Conservation (phyloP, 805 yeast species). For the Teunomyces atbi region DNA sequence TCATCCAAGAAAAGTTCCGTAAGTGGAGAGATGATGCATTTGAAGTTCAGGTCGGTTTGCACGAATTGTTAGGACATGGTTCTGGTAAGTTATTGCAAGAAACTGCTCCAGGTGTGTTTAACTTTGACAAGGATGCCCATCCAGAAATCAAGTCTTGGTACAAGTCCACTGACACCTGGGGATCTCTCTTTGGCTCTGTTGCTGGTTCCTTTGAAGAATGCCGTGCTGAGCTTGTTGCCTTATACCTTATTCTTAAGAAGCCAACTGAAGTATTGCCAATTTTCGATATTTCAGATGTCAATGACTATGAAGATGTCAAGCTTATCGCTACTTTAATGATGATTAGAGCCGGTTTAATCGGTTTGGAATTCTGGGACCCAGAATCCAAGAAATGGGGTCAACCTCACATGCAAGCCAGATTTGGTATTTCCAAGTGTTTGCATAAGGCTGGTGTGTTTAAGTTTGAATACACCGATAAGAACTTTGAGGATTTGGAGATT, state of each 20-base stretch:
- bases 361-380: constrained; percentile 88
- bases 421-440: constrained; percentile 75
- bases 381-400: constrained; percentile 84
- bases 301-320: constrained; percentile 62
- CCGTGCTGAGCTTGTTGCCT: constrained; percentile 87
- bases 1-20: constrained; percentile 56
- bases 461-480: constrained; percentile 46
- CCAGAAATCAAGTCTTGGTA: constrained; percentile 73
- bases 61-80: constrained; percentile 89
- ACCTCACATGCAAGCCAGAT: constrained; percentile 92
- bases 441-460: constrained; percentile 64
- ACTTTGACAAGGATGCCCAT: constrained; percentile 64
- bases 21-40: constrained; percentile 78
- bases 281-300: constrained; percentile 60
- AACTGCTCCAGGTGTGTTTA: constrained; percentile 58
- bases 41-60: constrained; percentile 93
- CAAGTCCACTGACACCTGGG: constrained; percentile 86
- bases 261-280: constrained; percentile 60
- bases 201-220: constrained; percentile 93
- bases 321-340: constrained; percentile 71
- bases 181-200: constrained; percentile 73
- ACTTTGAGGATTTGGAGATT: constrained; percentile 59
- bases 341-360: constrained; percentile 86
- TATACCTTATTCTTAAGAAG: constrained; percentile 70
- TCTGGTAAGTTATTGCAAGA: constrained; percentile 74